Evolutionary conservation across 176 grass and related monocot species (phyloP).

Genomic region (Musa itinerans): DNA sequence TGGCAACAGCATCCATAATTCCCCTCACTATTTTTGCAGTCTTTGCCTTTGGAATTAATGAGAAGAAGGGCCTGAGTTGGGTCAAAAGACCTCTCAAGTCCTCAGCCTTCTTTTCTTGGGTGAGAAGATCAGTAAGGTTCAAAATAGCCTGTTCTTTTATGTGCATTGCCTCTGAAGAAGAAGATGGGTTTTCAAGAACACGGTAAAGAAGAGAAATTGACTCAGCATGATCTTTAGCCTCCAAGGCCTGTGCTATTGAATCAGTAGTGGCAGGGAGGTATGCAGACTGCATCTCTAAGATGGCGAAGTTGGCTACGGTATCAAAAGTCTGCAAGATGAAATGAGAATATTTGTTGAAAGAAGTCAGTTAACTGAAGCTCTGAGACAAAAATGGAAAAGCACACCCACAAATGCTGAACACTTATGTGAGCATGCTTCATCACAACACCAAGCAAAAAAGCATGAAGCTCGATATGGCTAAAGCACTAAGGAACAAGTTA

Average conservation of each 20-base stretch:
- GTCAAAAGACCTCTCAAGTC: slow-evolving; percentile 68
- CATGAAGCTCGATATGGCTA: too few species aligned
- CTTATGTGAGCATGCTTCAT: neutral
- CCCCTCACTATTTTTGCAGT: slow-evolving; percentile 82
- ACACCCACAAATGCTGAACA: neutral
- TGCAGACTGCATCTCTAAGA: neutral
- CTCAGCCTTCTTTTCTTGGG: slow-evolving; percentile 60
- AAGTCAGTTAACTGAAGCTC: neutral
- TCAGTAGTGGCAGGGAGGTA: slow-evolving; percentile 55
- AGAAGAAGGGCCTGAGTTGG: slow-evolving; percentile 76
- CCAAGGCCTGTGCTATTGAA: slow-evolving; percentile 48
- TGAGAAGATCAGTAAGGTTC: slow-evolving; percentile 63
- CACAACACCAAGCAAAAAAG: neutral
- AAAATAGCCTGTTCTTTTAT: slow-evolving; percentile 75
- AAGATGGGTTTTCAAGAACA: slow-evolving; percentile 62
- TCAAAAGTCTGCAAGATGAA: neutral
- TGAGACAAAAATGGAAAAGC: neutral
- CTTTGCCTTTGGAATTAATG: slow-evolving; percentile 73
- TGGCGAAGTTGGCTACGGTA: neutral
- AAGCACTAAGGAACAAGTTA: too few species aligned
- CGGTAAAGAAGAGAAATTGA: slow-evolving; percentile 73
- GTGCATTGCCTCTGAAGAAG: slow-evolving; percentile 55
- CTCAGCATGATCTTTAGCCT: slow-evolving; percentile 49
- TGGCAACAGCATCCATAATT: slow-evolving; percentile 70
- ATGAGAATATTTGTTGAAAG: neutral